Conservation (phyloP, 495 filamentous ascomycete species). For the Trypethelium eluteriae region DNA sequence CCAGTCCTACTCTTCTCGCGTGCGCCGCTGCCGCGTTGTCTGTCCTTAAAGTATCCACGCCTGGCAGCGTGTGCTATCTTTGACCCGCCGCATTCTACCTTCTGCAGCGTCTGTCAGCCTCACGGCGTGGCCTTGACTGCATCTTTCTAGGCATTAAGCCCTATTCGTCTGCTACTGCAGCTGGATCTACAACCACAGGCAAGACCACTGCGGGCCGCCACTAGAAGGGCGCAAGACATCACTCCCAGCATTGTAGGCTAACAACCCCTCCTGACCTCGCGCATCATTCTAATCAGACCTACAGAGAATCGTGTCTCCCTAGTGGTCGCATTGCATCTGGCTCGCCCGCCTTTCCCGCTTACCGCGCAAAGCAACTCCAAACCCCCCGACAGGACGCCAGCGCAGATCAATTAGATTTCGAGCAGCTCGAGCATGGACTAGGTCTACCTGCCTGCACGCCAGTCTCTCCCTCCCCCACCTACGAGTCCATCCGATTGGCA, state of each 20-base stretch:
- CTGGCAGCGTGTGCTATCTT: background rate
- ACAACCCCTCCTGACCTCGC: background rate
- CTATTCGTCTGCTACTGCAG: constrained; percentile 5
- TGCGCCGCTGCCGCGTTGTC: constrained; percentile 11
- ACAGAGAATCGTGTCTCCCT: background rate
- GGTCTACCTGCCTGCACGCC: background rate
- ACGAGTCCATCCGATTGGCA: background rate
- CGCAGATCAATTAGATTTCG: constrained; percentile 5
- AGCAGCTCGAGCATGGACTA: background rate
- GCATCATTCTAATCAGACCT: background rate
- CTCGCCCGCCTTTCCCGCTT: background rate
- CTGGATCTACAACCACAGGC: constrained; percentile 5
- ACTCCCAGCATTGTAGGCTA: constrained; percentile 1
- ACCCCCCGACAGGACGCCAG: background rate
- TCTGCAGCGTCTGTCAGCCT: background rate
- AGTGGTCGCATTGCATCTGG: constrained; percentile 4
- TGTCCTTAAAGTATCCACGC: constrained; percentile 10
- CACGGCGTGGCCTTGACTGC: background rate
- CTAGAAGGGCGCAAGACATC: constrained; percentile 4
- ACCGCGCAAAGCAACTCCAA: constrained; percentile 3
- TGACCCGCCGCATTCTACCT: background rate
- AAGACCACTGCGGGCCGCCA: constrained; percentile 8
- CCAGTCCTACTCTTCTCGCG: background rate
- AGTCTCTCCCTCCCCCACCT: background rate
- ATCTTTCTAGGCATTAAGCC: background rate